Conservation (phyloP, 257 asterid genomes). For the Voacanga thouarsii region DNA sequence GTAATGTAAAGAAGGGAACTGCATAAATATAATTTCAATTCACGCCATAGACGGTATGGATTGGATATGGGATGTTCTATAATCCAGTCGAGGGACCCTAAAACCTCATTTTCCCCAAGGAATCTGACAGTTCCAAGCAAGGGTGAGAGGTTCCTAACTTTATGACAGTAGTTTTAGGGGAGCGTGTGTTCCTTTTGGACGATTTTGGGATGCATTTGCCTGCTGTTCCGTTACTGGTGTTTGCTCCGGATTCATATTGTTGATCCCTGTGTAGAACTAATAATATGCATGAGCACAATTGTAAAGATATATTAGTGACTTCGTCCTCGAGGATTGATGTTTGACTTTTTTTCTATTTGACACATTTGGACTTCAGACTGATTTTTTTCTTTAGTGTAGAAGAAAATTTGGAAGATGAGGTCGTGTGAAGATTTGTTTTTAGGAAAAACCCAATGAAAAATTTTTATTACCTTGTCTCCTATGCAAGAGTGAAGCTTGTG, state of each 20-base stretch:
- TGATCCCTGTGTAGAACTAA: background rate
- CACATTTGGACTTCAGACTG: background rate
- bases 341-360: background rate
- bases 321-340: background rate
- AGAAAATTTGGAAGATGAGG: background rate
- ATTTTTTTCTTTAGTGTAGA: too few relatives aligned
- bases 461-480: background rate
- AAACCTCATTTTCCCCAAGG: background rate
- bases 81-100: background rate
- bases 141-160: too few relatives aligned
- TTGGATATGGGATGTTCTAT: background rate
- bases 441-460: too few relatives aligned
- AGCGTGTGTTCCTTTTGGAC: background rate
- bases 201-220: background rate
- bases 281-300: too few relatives aligned
- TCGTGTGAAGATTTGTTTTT: too few relatives aligned
- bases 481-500: background rate
- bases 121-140: too few relatives aligned
- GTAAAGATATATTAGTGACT: too few relatives aligned
- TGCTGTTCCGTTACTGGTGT: background rate
- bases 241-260: background rate
- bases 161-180: background rate
- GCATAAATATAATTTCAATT: too few relatives aligned
- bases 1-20: background rate
- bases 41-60: background rate